Evolutionary conservation across 1,284 basidiomycete genomes (phyloP), one percentile per base, ranked within the genome.

Genomic region (Sporisorium iseilematis-ciliati): DNA sequence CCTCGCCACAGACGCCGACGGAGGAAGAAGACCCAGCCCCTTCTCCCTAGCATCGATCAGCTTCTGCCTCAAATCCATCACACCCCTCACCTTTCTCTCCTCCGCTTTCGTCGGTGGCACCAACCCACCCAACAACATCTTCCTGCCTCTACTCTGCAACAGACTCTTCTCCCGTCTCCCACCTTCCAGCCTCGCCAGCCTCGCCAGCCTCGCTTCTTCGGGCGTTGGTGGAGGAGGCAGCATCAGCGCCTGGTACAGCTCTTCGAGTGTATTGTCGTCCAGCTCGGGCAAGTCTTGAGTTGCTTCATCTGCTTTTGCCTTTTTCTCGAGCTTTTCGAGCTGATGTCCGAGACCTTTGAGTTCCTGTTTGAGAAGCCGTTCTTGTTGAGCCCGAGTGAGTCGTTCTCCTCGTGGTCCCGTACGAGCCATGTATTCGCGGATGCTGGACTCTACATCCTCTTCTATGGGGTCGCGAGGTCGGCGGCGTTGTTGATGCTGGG

Each of bases 181-280:
- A 26, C 56, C 66, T 18, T 67, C 63, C 26, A 75, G 52, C 35
- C 61, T 54, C 12, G 73, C 67, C 43, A 75, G 45, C n/a, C 77
- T 59, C 12, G 73, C 67, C 43, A 75, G 45, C n/a, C 77, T 59
- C 12, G 40, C 42, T 18, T 79, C 75, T 29, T 77, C 73, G 12
- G 52, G 29, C 23, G 62, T 71, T 5, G 72, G 59, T 8, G 69
- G 64, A 14, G 69, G 70, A 1, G 80, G 68, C 12, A 74, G 52
- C 40, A 78, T 66, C 38, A 83, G 51, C 7, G 80, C 82, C 26
- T 67, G 74, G 53, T 83, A 82, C 25, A 83, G 57, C 53, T 80
- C 73, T 25, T 82, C 82, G 23, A 83, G 65, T 29, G 61, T 64
- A 33, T 71, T 65, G 16, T 83, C 82, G 50, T 83, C 82, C 1